Base-by-base conservation (phyloP, 108 stramenopile species). In the Chaetoceros muelleri region DNA sequence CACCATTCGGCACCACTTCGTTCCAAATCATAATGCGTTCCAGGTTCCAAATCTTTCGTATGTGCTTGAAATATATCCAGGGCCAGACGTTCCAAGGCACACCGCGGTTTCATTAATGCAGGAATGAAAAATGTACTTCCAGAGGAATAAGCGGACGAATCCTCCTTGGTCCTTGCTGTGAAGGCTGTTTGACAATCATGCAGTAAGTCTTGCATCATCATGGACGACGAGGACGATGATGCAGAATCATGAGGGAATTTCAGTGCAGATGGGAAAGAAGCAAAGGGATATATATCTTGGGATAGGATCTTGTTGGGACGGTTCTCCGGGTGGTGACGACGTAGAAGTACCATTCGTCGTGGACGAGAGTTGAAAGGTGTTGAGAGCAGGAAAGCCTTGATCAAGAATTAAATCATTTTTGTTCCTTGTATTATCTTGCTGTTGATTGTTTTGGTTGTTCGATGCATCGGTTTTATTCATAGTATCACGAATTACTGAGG, bases 1-100 rank as follows among this genome's bases (percentile, higher is more conserved):
- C 94, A 95, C 94, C 94, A 95, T 53, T 95, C 88, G 5, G 90
- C 90, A 24, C 94, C 94, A 31, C 78, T 80, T 61, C 72, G 70
- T 28, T 79, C 71, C 3, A 82, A 77, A 62, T 84, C 78, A 64
- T 66, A 90, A 27, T 73, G 55, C 13, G 67, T 65, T 24, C 63
- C 73, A 24, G 53, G 28, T 52, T 73, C 72, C 19, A 85, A 58
- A 55, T 73, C 65, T 60, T 70, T 67, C 16, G 78, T 72, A 70
- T 91, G 85, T 48, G 71, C 58, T 0, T 73, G 63, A 67, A 95
- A 95, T 40, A 95, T 81, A 7, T 64, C 58, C 31, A 75, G 64
- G 0, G 78, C 90, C 61, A 91, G 62, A 17, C 62, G 75, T 51
- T 95, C 94, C 24, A 95, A 70, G 16, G 85, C 90, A 72, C 85